These are phyloP conservation scores for Calcarisporium arbuscula DNA, from an alignment of 2,329 filamentous ascomycete species.

Conservation along the genomic window DNA sequence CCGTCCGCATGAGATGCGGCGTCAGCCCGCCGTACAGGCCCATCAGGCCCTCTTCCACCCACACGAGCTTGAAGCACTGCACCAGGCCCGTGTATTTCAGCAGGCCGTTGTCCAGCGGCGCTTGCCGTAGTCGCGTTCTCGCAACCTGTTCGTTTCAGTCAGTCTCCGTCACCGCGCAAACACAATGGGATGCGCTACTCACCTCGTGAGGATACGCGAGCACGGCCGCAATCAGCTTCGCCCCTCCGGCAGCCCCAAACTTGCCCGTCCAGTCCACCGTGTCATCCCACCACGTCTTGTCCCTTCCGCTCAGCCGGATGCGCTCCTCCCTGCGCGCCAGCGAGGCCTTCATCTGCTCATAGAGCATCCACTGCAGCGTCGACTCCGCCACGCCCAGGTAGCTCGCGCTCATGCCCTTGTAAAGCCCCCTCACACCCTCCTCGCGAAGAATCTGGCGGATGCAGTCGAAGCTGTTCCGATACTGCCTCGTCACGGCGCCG, in stretches of 20 bases:
- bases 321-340: slow-evolving; percentile 58
- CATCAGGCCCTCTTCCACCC: slow-evolving; percentile 79
- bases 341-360: slow-evolving; percentile 83
- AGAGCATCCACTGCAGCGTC: slow-evolving; percentile 88
- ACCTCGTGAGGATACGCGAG: slow-evolving; percentile 92
- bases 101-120: slow-evolving; percentile 63
- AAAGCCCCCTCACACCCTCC: slow-evolving; percentile 77
- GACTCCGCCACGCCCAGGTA: slow-evolving; percentile 89
- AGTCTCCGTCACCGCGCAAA: too few species aligned
- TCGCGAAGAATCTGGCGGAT: slow-evolving; percentile 72
- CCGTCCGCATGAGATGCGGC: slow-evolving; percentile 83
- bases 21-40: slow-evolving; percentile 87
- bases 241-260: slow-evolving; percentile 69
- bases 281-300: slow-evolving; percentile 65
- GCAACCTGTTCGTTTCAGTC: slow-evolving; percentile 65
- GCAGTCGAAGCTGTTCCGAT: slow-evolving; percentile 85
- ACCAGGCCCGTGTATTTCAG: slow-evolving; percentile 83
- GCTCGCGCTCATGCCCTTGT: slow-evolving; percentile 84
- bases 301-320: slow-evolving; percentile 50
- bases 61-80: slow-evolving; percentile 84
- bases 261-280: slow-evolving; percentile 75
- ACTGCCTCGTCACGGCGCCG: slow-evolving; percentile 54
- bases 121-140: slow-evolving; percentile 77
- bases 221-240: slow-evolving; percentile 79
- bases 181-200: slow-evolving; percentile 16